Percentiles rank a stretch among this genome's conserved stretches.
Conservation (phyloP, 352 stramenopile genomes). For the Globisporangium paddicum region DNA sequence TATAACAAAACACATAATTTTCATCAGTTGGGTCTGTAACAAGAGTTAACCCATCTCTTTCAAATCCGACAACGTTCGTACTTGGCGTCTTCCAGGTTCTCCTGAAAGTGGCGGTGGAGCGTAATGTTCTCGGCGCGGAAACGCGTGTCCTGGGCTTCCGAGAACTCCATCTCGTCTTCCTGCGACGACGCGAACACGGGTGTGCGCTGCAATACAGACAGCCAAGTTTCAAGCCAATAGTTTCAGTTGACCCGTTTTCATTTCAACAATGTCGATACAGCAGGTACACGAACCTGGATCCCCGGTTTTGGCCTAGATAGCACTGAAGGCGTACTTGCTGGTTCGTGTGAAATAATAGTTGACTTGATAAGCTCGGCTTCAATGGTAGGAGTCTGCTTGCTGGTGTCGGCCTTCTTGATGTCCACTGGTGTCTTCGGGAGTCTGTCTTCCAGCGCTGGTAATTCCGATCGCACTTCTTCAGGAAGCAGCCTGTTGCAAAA, state of each 20-base stretch:
- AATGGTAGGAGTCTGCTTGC: background rate
- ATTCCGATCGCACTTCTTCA: slow-evolving; percentile 43
- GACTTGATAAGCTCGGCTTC: background rate
- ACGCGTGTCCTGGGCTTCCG: slow-evolving; percentile 48
- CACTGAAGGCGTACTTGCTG: background rate
- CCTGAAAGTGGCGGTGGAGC: slow-evolving; percentile 79
- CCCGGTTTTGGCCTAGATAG: background rate
- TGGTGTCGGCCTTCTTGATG: slow-evolving; percentile 11
- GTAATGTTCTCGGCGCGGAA: slow-evolving; percentile 72
- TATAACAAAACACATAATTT: slow-evolving; percentile 14
- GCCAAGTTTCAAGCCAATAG: background rate
- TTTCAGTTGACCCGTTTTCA: background rate
- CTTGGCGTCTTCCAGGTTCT: slow-evolving; percentile 84
- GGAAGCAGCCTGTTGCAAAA: slow-evolving; percentile 46
- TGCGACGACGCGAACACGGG: slow-evolving; percentile 37
- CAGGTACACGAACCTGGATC: slow-evolving; percentile 9
- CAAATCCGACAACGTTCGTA: slow-evolving; percentile 15
- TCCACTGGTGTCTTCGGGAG: slow-evolving; percentile 16
- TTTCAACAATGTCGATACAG: background rate
- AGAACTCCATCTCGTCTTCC: slow-evolving; percentile 47
- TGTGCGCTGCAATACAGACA: slow-evolving; percentile 11
- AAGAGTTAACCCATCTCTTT: too few relatives aligned
- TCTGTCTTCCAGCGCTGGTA: slow-evolving; percentile 48
- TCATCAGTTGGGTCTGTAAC: background rate
- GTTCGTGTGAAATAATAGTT: background rate